Base-by-base conservation (phyloP, 768 basidiomycete species). In the Mrakia hoshinonis region DNA sequence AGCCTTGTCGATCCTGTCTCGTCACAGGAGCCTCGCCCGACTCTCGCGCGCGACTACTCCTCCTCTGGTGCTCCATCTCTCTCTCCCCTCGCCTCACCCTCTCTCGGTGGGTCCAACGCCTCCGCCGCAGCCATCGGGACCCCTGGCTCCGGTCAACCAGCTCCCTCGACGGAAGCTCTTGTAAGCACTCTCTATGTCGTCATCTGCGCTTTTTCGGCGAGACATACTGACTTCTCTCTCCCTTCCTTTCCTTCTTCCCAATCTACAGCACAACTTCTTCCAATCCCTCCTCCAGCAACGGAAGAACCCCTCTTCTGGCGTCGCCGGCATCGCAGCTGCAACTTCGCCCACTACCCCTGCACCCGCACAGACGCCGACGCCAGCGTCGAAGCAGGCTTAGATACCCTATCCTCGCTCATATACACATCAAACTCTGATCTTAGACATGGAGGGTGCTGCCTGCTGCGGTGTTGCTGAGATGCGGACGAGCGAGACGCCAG, bases 251-350 rank as follows among this genome's bases (percentile, higher is more conserved):
- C 24, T 58, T 36, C 36, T 58, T 54, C 54, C 51, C 31, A 0
- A 29, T 58, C 13, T 6, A 11, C 70, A 71, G 70, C 70, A 71
- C 55, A 65, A 71, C 63, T 71, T 71, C 54, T 71, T 71, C 64
- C 61, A 63, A 36, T 71, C 70, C 1, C 70, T 71, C 1, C 70
- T 71, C 2, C 58, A 34, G 7, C 36, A 52, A 24, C 2, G 61
- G 29, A 66, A 52, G 43, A 71, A 49, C n/a, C 61, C 68, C 11
- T 26, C 60, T 29, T 38, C 39, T 0, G 68, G 63, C 20, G 22
- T 60, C 12, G 58, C 58, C 20, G 58, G 58, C 0, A 26, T 65
- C 0, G 54, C 54, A 0, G 54, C n/a, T n/a, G n/a, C n/a, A n/a
- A n/a, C n/a, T n/a, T n/a, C n/a, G n/a, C n/a, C n/a, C n/a, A n/a